Evolutionary conservation across 106 monocot species (phyloP), one percentile per base, ranked within the genome.

Genomic region (Dendrobium officinale): DNA sequence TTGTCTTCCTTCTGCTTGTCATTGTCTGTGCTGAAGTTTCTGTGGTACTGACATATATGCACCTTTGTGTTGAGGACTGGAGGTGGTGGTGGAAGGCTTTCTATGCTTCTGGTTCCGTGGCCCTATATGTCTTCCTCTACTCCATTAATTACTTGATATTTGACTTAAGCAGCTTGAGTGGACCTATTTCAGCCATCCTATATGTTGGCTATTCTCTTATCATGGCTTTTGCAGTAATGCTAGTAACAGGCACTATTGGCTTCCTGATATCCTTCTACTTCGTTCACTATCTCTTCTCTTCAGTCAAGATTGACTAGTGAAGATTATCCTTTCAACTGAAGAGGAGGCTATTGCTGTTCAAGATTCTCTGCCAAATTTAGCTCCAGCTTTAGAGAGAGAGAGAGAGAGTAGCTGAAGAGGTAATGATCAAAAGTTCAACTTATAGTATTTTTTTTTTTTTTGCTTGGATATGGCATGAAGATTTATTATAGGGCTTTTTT

Each of bases 11-110:
- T 7, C 24, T 83, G 82, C 82, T 83, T 10, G 77, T 83, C 26
- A 42, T 66, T n/a, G 82, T 83, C n/a, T 83, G 82, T 72, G 82
- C 82, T 37, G 82, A 83, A 42, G 82, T 83, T 33, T 83, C 82
- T 0, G 82, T 83, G 20, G 82, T 83, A 2, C 77, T 83, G 55
- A 83, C 82, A 15, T 83, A 83, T 40, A 83, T 78, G 82, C 82
- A 83, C 49, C 78, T 83, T 13, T 83, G 82, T 20, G 82, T 83
- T 9, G 82, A 83, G 72, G 82, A 83, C 10, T 83, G 82, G 82
- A 83, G 82, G 82, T 83, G 82, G 82, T 83, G 82, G 82, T 83
- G 82, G 82, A 83, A 83, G 78, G 82, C 82, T 78, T 83, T 83
- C 82, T 83, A 78, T 72, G 82, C 82, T 51, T 78, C 82, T 40